Evolutionary conservation across 2,329 filamentous ascomycete genomes (phyloP).

Genomic region (Ophiostoma pallidulum): DNA sequence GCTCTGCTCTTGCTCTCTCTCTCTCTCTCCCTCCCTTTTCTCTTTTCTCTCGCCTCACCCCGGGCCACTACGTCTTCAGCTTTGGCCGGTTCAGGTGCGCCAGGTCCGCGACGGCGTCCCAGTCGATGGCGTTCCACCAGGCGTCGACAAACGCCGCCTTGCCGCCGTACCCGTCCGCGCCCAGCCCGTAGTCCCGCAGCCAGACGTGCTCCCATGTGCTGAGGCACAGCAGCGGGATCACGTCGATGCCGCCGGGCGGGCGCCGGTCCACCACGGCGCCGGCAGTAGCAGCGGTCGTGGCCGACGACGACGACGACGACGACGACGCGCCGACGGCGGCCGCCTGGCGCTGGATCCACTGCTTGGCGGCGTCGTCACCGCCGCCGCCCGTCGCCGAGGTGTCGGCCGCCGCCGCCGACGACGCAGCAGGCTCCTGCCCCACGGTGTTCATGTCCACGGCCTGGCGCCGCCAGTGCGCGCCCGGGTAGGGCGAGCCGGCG

Average conservation of each 20-base stretch:
- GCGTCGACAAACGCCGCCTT: constrained; percentile 66
- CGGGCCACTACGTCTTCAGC: constrained; percentile 11
- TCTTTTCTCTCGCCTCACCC: constrained; percentile 7
- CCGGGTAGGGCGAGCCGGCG: constrained; percentile 78
- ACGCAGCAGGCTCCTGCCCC: constrained; percentile 25
- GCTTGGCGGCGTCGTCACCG: constrained; percentile 26
- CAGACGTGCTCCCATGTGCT: constrained; percentile 97
- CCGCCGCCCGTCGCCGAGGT: constrained; percentile 14
- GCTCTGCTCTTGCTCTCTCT: too few relatives aligned
- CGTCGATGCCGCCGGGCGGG: constrained; percentile 56
- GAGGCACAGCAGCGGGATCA: constrained; percentile 75
- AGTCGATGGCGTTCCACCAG: constrained; percentile 88
- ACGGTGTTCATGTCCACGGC: constrained; percentile 60
- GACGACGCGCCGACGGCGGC: constrained; percentile 13
- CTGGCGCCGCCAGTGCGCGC: constrained; percentile 71
- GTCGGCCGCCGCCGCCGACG: neutral
- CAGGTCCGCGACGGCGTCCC: constrained; percentile 56
- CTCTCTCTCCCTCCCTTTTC: constrained; percentile 9
- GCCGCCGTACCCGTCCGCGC: constrained; percentile 49
- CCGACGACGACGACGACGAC: constrained; percentile 19
- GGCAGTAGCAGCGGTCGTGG: constrained; percentile 19
- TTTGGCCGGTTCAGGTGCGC: constrained; percentile 23
- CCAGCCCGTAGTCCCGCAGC: constrained; percentile 67
- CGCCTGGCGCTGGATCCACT: constrained; percentile 32
- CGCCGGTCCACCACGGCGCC: constrained; percentile 25